Evolutionary conservation across 495 filamentous ascomycete species (phyloP).

Genomic region (Penicillium coffeae): DNA sequence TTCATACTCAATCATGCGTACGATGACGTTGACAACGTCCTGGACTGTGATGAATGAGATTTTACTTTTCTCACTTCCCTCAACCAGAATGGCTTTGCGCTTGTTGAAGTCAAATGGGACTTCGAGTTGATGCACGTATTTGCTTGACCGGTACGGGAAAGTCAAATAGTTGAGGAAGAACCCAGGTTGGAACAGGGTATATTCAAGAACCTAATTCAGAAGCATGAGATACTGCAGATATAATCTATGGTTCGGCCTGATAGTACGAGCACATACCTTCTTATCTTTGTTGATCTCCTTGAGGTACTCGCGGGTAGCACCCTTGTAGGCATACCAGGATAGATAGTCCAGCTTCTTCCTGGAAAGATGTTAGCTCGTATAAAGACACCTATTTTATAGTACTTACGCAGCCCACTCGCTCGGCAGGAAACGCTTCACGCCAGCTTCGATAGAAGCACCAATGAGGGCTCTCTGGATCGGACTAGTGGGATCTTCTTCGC

Average conservation of each 20-base stretch:
- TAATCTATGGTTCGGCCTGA: no score
- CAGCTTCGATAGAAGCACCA: constrained; percentile 56
- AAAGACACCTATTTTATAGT: neutral
- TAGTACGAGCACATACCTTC: no score
- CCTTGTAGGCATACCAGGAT: constrained; percentile 50
- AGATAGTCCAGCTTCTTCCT: constrained; percentile 19
- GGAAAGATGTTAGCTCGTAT: constrained; percentile 1
- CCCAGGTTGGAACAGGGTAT: constrained; percentile 55
- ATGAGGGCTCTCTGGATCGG: constrained; percentile 48
- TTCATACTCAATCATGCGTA: constrained; percentile 48
- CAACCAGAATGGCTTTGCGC: constrained; percentile 44
- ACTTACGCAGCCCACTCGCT: constrained; percentile 28
- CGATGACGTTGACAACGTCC: constrained; percentile 46
- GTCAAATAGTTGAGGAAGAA: constrained; percentile 53
- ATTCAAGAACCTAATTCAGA: constrained; percentile 59
- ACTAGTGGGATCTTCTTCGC: constrained; percentile 27
- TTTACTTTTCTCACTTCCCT: constrained; percentile 37
- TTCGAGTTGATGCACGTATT: constrained; percentile 42
- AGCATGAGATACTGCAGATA: no score
- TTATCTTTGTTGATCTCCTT: constrained; percentile 46
- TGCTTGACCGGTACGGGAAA: constrained; percentile 44
- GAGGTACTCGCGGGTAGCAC: constrained; percentile 45
- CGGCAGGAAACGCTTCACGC: constrained; percentile 56
- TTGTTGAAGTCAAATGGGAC: constrained; percentile 45
- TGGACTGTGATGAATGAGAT: constrained; percentile 46